Percentiles rank a stretch among this genome's conserved stretches.
Conservation (phyloP, 139 green algal genomes). For the Closterium sp. region DNA sequence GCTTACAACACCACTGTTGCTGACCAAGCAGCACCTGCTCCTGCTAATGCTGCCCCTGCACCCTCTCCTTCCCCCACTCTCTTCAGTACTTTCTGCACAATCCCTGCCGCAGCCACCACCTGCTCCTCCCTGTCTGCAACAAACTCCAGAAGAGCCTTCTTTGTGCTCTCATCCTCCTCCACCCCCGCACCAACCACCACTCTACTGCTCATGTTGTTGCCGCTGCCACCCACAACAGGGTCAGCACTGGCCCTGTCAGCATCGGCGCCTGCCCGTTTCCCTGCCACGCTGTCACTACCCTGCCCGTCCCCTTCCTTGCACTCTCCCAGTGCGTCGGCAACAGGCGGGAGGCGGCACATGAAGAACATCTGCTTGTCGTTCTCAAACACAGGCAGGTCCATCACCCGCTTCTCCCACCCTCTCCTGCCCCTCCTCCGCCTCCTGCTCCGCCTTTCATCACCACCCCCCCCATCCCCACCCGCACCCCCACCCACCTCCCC, state of each 20-base stretch:
- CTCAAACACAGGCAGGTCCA: not conserved
- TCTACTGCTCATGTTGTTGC: not conserved
- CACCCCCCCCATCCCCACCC: slow-evolving; percentile 14
- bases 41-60: not conserved
- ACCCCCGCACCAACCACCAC: not conserved
- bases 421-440: not conserved
- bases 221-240: not conserved
- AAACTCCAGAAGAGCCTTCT: not conserved
- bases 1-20: not conserved
- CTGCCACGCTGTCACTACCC: not conserved
- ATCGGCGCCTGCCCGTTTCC: not conserved
- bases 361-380: not conserved
- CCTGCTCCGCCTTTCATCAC: not conserved
- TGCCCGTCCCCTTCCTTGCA: not conserved
- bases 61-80: not conserved
- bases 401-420: not conserved
- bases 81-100: not conserved
- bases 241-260: not conserved
- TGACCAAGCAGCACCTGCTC: not conserved
- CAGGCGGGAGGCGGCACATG: not conserved
- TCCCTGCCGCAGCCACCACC: not conserved
- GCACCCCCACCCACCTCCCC: not conserved
- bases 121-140: not conserved
- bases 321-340: not conserved
- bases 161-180: not conserved